Percentiles rank a stretch among this genome's conserved stretches.
These are phyloP conservation scores for Erigeron philadelphicus DNA, from an alignment of 140 eudicot species.

Conservation along the genomic window DNA sequence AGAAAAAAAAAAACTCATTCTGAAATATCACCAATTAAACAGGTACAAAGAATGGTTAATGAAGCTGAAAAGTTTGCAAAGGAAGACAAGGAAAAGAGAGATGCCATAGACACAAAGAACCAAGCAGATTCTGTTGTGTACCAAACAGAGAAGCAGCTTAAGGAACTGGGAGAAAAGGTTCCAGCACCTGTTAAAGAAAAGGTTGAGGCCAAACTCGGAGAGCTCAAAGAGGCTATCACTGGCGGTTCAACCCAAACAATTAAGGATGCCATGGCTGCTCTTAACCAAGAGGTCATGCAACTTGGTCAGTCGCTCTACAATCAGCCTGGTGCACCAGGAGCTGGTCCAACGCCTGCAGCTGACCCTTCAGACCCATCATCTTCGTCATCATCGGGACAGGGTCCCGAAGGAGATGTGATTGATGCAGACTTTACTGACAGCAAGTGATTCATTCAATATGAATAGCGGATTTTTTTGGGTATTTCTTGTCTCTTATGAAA, in stretches of 20 bases:
- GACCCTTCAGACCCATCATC: conserved; percentile 32
- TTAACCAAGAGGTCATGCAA: conserved; percentile 87
- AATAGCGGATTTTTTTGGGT: conserved; percentile 4
- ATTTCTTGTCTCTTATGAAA: not conserved
- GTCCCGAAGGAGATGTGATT: conserved; percentile 61
- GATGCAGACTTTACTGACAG: conserved; percentile 91
- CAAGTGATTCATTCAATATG: conserved; percentile 33
- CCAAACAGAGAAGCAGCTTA: conserved; percentile 89
- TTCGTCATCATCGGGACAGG: conserved; percentile 38
- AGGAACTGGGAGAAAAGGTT: conserved; percentile 85
- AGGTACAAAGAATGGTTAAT: conserved; percentile 82
- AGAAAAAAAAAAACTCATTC: not conserved
- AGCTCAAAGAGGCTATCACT: conserved; percentile 62
- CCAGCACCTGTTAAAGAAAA: conserved; percentile 62
- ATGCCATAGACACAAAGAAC: conserved; percentile 89
- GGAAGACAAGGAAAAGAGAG: conserved; percentile 93
- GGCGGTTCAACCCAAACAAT: conserved; percentile 68
- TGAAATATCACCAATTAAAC: not conserved
- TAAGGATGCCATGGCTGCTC: conserved; percentile 83
- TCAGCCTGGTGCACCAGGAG: conserved; percentile 57
- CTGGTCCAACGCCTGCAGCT: conserved; percentile 45
- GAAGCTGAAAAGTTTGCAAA: conserved; percentile 86
- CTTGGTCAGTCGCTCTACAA: conserved; percentile 77
- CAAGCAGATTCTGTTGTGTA: conserved; percentile 92
- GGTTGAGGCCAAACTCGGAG: conserved; percentile 70